Evolutionary conservation across 768 basidiomycete species (phyloP).

Genomic region (Hygrophoropsis aurantiaca): DNA sequence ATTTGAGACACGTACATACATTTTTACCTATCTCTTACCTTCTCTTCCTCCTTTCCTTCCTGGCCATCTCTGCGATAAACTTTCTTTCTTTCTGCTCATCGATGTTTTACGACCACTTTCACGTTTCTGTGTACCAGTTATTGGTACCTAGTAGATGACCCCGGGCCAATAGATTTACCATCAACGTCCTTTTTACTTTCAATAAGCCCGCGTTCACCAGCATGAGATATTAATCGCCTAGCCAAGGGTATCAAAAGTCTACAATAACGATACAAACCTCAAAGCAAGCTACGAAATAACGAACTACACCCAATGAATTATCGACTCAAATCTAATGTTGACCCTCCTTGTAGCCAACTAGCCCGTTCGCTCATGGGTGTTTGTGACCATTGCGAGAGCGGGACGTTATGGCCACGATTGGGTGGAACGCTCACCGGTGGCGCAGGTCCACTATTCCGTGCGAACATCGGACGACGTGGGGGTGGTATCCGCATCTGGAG

Average conservation of each 20-base stretch:
- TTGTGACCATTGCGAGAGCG: conserved; percentile 39
- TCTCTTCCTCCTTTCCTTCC: neutral
- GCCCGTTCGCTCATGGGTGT: conserved; percentile 41
- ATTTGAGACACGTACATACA: conserved; percentile 1
- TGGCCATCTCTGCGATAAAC: neutral
- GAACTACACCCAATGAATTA: conserved; percentile 16
- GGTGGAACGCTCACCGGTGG: conserved; percentile 33
- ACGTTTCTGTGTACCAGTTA: neutral
- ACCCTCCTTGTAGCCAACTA: conserved; percentile 43
- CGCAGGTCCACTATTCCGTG: conserved; percentile 32
- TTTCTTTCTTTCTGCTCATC: neutral
- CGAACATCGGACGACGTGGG: conserved; percentile 60
- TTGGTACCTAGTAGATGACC: neutral
- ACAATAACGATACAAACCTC: conserved; percentile 3
- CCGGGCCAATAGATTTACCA: neutral
- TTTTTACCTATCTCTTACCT: neutral
- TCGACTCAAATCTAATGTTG: conserved; percentile 39
- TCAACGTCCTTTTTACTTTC: neutral
- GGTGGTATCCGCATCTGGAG: conserved; percentile 53
- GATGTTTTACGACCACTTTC: neutral
- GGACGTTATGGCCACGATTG: conserved; percentile 40
- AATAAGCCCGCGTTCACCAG: too few species aligned
- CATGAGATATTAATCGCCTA: neutral
- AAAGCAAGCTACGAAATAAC: neutral
- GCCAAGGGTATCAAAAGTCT: conserved; percentile 8